These are phyloP conservation scores for Xylaria sp. DNA, from an alignment of 495 filamentous ascomycete species.

Conservation along the genomic window DNA sequence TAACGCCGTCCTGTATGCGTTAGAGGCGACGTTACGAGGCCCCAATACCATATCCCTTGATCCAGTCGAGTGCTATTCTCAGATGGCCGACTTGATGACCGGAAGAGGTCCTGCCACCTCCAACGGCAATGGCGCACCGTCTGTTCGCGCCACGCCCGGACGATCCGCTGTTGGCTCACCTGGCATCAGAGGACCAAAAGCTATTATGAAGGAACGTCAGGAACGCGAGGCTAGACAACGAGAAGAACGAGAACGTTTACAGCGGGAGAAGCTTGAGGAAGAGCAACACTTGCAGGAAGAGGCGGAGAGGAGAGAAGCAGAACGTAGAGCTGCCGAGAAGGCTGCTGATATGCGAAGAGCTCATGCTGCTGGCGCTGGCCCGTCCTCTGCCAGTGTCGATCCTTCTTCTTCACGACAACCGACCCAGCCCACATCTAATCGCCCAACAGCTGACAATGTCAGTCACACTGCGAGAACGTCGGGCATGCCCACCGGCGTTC, in stretches of 20 bases:
- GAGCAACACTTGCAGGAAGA: conserved; percentile 63
- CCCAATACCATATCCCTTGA: conserved; percentile 87
- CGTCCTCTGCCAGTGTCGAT: conserved; percentile 38
- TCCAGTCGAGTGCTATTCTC: conserved; percentile 86
- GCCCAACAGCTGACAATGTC: conserved; percentile 29
- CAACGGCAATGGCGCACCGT: conserved; percentile 57
- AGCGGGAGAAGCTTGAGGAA: conserved; percentile 60
- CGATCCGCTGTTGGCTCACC: conserved; percentile 57
- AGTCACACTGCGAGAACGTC: conserved; percentile 28
- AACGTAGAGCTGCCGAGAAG: conserved; percentile 62
- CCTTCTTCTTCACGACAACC: conserved; percentile 45
- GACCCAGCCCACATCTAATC: conserved; percentile 33
- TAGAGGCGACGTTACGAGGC: conserved; percentile 88
- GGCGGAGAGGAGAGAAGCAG: conserved; percentile 51
- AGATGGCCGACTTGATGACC: conserved; percentile 85
- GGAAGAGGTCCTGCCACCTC: conserved; percentile 56
- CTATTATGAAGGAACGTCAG: conserved; percentile 76
- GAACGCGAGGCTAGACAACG: conserved; percentile 71
- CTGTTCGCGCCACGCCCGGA: conserved; percentile 48
- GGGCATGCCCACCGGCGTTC: conserved; percentile 29
- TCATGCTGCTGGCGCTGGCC: conserved; percentile 66
- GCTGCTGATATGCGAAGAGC: conserved; percentile 61
- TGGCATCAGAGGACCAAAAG: conserved; percentile 65
- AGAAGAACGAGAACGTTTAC: conserved; percentile 63
- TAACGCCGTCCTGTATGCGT: conserved; percentile 82